Percentiles rank a stretch among this genome's conserved stretches.
phyloP scores from a whole-genome alignment of 352 stramenopile genomes.

The Pythium sukuiense region DNA sequence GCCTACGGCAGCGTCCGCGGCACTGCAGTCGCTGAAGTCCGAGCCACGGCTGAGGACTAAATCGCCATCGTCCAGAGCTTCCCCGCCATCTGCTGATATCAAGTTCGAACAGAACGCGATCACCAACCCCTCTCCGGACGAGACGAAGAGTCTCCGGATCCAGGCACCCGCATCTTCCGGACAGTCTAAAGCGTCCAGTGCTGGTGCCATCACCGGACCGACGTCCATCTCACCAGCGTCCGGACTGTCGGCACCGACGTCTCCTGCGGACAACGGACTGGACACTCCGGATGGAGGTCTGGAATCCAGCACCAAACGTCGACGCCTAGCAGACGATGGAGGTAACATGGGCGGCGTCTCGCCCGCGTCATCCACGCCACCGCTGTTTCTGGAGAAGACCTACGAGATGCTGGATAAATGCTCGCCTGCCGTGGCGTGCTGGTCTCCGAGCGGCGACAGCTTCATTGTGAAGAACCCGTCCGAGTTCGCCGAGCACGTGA shows the following conservation, averaged over 20 bases:
- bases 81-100: not conserved
- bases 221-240: conserved; percentile 28
- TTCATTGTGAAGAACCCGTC: conserved; percentile 90
- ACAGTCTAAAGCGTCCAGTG: conserved; percentile 1
- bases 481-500: conserved; percentile 83
- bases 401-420: conserved; percentile 89
- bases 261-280: conserved; percentile 34
- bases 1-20: conserved; percentile 13
- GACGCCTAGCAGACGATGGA: conserved; percentile 12
- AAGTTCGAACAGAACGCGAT: not conserved
- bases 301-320: conserved; percentile 18
- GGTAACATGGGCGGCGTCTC: not conserved
- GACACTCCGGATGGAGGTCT: conserved; percentile 37
- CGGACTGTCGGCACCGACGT: conserved; percentile 35
- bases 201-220: conserved; percentile 4
- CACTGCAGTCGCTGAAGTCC: conserved; percentile 30
- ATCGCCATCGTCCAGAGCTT: not conserved
- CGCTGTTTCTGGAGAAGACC: conserved; percentile 89
- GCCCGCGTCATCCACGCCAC: conserved; percentile 10
- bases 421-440: conserved; percentile 67
- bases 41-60: not conserved
- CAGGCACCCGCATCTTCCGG: conserved; percentile 17
- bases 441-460: conserved; percentile 72
- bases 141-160: conserved; percentile 17
- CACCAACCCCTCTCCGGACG: not conserved